These are phyloP conservation scores for Trichoderma gamsii DNA, from an alignment of 495 filamentous ascomycete genomes.

Conservation along the genomic window DNA sequence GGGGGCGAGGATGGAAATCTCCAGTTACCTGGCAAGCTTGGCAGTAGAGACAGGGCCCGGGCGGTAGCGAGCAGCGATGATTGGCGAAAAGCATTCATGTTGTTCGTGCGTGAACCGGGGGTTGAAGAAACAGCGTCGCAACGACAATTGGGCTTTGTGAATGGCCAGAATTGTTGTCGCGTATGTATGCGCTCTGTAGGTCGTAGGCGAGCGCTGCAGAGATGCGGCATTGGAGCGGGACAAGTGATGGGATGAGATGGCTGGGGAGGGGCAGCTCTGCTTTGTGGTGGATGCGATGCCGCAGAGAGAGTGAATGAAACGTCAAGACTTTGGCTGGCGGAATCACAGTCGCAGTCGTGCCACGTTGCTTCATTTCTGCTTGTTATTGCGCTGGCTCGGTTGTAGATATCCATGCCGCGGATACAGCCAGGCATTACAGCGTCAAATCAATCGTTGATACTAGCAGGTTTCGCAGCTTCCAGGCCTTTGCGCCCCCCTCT, in stretches of 20 bases:
- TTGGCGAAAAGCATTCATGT: neutral
- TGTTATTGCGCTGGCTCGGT: too few species aligned
- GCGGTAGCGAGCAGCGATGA: neutral
- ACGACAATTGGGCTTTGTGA: slow-evolving; percentile 2
- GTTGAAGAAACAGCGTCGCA: neutral
- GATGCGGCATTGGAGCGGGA: neutral
- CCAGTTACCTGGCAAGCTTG: neutral
- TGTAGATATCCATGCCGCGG: too few species aligned
- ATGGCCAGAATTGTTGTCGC: neutral
- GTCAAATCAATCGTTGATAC: too few species aligned
- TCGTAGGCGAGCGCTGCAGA: neutral
- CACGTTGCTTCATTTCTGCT: too few species aligned
- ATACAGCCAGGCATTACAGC: too few species aligned
- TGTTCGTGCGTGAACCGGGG: neutral
- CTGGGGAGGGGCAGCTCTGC: too few species aligned
- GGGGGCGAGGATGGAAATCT: neutral
- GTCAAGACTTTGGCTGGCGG: too few species aligned
- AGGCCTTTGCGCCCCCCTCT: neutral
- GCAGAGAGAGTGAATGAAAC: too few species aligned
- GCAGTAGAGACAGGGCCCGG: neutral
- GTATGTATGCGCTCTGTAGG: neutral
- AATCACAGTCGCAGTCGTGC: too few species aligned
- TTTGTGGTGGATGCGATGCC: too few species aligned
- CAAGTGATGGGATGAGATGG: too few species aligned
- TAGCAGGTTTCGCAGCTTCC: too few species aligned